Conservation (phyloP, 108 stramenopile species). For the Nitzschia sp. region DNA sequence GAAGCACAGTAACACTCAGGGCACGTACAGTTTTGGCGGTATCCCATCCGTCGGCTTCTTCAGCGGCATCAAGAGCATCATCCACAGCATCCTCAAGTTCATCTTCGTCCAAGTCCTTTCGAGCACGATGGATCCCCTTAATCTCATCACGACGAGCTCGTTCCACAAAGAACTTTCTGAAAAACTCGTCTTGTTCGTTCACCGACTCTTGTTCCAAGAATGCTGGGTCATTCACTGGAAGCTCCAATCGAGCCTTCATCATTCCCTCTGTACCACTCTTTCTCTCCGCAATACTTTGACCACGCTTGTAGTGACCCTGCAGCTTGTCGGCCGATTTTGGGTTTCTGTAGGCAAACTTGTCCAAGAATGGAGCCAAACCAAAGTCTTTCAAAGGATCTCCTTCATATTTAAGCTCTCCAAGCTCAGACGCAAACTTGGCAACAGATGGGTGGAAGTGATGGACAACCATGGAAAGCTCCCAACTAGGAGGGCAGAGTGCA, state of each 20-base stretch:
- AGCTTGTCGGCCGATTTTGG: conserved; percentile 76
- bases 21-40: conserved; percentile 18
- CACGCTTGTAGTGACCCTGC: conserved; percentile 35
- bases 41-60: conserved; percentile 37
- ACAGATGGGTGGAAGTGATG: conserved; percentile 97
- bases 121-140: conserved; percentile 64
- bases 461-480: conserved; percentile 81
- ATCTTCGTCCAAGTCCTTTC: conserved; percentile 46
- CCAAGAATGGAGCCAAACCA: conserved; percentile 86
- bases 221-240: conserved; percentile 83
- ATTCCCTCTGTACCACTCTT: conserved; percentile 39
- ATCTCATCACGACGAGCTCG: conserved; percentile 79
- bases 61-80: conserved; percentile 57
- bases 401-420: conserved; percentile 71
- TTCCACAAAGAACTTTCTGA: conserved; percentile 88
- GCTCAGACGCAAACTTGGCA: conserved; percentile 66
- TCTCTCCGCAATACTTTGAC: conserved; percentile 57
- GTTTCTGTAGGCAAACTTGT: conserved; percentile 98
- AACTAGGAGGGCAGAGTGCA: conserved; percentile 42
- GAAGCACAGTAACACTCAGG: background rate
- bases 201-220: conserved; percentile 54
- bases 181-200: conserved; percentile 85
- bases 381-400: conserved; percentile 97
- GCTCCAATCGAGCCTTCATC: conserved; percentile 31
- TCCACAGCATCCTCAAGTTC: conserved; percentile 46